Percentiles rank a stretch among this genome's conserved stretches.
These are phyloP conservation scores for Cyberlindnera suaveolens DNA, from an alignment of 805 yeast genomes.

Conservation along the genomic window DNA sequence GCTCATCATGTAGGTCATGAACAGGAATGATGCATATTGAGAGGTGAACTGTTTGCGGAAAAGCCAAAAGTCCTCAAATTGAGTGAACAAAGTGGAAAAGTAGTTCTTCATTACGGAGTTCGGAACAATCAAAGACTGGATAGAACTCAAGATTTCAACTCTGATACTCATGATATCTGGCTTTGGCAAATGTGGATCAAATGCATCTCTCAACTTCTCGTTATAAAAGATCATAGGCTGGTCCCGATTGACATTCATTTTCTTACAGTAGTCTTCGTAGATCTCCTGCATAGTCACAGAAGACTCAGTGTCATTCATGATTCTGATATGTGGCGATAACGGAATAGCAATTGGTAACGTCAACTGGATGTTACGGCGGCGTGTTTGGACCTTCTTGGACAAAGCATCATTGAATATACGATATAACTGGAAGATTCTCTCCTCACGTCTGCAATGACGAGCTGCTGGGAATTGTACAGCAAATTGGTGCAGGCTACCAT, in stretches of 20 bases:
- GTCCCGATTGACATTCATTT: slow-evolving; percentile 70
- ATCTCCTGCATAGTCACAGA: slow-evolving; percentile 70
- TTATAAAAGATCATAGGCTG: slow-evolving; percentile 84
- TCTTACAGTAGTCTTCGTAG: slow-evolving; percentile 81
- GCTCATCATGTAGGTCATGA: slow-evolving; percentile 91
- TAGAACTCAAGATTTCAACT: slow-evolving; percentile 86
- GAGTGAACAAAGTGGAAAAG: slow-evolving; percentile 61
- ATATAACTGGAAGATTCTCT: slow-evolving; percentile 85
- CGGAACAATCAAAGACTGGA: slow-evolving; percentile 84
- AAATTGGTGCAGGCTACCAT: slow-evolving; percentile 86
- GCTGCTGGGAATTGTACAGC: slow-evolving; percentile 98
- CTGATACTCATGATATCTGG: slow-evolving; percentile 86
- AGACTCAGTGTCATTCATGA: slow-evolving; percentile 77
- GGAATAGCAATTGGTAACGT: slow-evolving; percentile 92
- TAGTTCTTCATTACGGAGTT: slow-evolving; percentile 74
- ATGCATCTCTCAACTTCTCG: slow-evolving; percentile 84
- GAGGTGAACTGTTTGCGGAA: slow-evolving; percentile 93
- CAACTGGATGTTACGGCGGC: slow-evolving; percentile 78
- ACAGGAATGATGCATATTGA: slow-evolving; percentile 88
- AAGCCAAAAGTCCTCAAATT: slow-evolving; percentile 93
- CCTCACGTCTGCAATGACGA: slow-evolving; percentile 94
- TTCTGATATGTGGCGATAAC: slow-evolving; percentile 87
- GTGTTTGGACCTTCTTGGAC: slow-evolving; percentile 76
- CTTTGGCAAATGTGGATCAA: slow-evolving; percentile 87
- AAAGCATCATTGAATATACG: slow-evolving; percentile 81